Evolutionary conservation across 495 filamentous ascomycete genomes (phyloP), one percentile per base, ranked within the genome.

Genomic region (Daldinia grandis): DNA sequence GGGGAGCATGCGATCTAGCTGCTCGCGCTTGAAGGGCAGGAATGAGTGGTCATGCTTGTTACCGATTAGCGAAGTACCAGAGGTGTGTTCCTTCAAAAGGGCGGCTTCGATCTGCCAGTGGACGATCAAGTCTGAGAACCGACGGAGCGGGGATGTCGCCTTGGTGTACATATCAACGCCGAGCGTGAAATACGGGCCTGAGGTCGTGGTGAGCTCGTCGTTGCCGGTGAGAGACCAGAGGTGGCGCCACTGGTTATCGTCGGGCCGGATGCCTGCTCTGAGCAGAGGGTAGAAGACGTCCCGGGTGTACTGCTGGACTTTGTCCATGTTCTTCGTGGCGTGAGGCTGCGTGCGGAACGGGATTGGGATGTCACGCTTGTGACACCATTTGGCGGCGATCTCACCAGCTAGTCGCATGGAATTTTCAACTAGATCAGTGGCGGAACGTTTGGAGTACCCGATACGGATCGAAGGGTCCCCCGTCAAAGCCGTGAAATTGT

Each of bases 71-170:
- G 78, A 83, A 4, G 79, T 71, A 12, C 87, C 87, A 6, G 82
- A 81, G 33, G 81, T 78, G 19, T 84, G 79, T 80, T 95, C 93
- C 75, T 91, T 87, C 7, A 89, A 84, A 40, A 98, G 76, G 0
- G 90, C 91, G 0, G 93, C 89, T 78, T 96, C 90, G 68, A 99
- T 93, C 73, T 98, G 95, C 86, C 93, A 98, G 77, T 97, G 94
- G 0, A 87, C 83, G n/a, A 98, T 80, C 67, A 98, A 78, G 77
- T 99, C 95, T 15, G 81, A 79, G 79, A 90, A 97, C 30, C 95
- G 86, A 17, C 95, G 92, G 7, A 99, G 83, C 2, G 95, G 95
- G 68, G 90, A 93, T 2, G 95, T 98, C 40, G 88, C 87, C 73
- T 93, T 95, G 66, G 88, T 81, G 75, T 97, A 97, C 38, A 87